These are phyloP conservation scores for Globisporangium recalcitrans DNA, from an alignment of 352 stramenopile species.

Conservation along the genomic window DNA sequence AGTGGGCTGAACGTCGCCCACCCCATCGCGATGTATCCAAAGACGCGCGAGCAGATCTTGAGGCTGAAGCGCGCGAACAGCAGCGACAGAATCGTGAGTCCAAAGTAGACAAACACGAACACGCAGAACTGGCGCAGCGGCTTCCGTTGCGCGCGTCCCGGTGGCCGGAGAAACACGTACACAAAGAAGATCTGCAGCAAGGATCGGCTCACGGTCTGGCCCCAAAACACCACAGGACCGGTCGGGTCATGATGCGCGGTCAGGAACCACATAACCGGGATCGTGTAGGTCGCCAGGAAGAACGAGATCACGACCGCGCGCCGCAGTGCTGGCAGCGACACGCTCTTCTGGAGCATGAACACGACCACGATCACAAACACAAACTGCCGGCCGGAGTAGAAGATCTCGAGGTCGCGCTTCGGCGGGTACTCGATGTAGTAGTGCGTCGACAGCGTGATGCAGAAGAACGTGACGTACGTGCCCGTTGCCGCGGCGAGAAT, in stretches of 20 bases:
- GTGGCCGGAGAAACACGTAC: constrained; percentile 28
- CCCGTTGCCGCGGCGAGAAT: constrained; percentile 21
- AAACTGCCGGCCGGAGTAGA: constrained; percentile 32
- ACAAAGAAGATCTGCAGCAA: constrained; percentile 12
- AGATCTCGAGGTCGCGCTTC: constrained; percentile 15
- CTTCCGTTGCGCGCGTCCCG: constrained; percentile 25
- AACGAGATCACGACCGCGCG: constrained; percentile 27
- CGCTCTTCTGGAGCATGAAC: constrained; percentile 42
- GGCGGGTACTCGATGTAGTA: constrained; percentile 11
- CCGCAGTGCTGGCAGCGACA: constrained; percentile 29
- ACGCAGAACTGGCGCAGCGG: constrained; percentile 27
- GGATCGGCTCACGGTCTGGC: not conserved
- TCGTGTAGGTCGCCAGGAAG: constrained; percentile 27
- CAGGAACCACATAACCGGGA: constrained; percentile 19
- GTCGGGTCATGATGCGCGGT: constrained; percentile 1
- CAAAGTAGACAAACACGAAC: constrained; percentile 20
- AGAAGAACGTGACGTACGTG: constrained; percentile 14
- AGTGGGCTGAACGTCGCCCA: constrained; percentile 31
- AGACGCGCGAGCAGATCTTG: not conserved
- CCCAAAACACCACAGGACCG: constrained; percentile 11
- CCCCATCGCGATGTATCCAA: constrained; percentile 21
- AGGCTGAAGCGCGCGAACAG: constrained; percentile 3
- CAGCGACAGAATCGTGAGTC: constrained; percentile 16
- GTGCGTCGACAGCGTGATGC: constrained; percentile 3
- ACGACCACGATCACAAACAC: constrained; percentile 34